Base-by-base conservation (phyloP, 805 yeast species). In the Monosporozyma aerobia region DNA sequence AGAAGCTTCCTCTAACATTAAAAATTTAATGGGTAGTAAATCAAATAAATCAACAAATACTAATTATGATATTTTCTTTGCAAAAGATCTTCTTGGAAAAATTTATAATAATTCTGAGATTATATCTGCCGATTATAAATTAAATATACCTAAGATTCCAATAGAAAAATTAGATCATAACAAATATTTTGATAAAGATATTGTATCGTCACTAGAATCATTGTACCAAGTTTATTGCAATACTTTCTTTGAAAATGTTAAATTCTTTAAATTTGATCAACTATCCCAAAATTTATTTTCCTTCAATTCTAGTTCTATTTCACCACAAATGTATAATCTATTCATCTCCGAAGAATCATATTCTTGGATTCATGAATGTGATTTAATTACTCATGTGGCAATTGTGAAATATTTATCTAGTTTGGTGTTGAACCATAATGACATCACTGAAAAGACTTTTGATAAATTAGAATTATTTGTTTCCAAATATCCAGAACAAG, bases 311-410 rank as follows among this genome's bases (percentile, higher is more conserved):
- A 74, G 73, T 14, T 73, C 80, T 1, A 73, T 87, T 51, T 80
- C 90, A 0, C 73, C 80, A 0, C 85, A 86, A 3, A 85, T 82
- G 43, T 78, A 76, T 61, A 78, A 78, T 58, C 68, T 87, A 23
- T 78, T 82, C 61, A 73, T 73, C 6, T 70, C 77, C 10, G 77
- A 77, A 13, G 67, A 69, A 6, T 60, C 81, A 13, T 60, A 73
- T 5, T 75, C 75, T 14, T 88, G 96, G 95, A 75, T 85, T n/a
- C 59, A 74, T 33, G 70, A 77, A 47, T 85, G 89, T 63, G 96
- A 89, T 64, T 60, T 76, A 54, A 70, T 77, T n/a, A 76, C 83
- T 69, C 86, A 83, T 67, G 64, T 65, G 53, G 73, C 74, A 35
- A 68, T 79, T 59, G 72, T 83, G 23, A 78, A 77, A 57, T 76